Percentiles rank a stretch among this genome's conserved stretches.
phyloP scores from a whole-genome alignment of 805 yeast species.

The Maudiozyma bulderi region DNA sequence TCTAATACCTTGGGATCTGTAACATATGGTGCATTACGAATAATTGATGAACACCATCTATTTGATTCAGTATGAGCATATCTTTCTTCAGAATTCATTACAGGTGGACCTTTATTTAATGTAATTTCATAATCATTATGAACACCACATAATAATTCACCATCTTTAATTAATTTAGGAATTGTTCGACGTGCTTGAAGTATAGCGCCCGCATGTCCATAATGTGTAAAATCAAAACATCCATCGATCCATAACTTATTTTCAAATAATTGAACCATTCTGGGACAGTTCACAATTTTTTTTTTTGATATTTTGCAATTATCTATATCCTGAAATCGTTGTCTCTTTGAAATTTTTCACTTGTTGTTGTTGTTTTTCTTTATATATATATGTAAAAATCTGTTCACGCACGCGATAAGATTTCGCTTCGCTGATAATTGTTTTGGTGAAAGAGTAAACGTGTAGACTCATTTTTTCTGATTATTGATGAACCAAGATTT shows the following conservation, averaged over 20 bases:
- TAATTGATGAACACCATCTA: constrained; percentile 71
- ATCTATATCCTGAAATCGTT: background rate
- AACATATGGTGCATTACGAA: constrained; percentile 84
- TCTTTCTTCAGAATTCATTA: constrained; percentile 76
- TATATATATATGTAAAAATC: too few species aligned
- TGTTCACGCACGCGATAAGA: too few species aligned
- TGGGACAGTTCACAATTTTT: background rate
- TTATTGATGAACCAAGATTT: constrained; percentile 10
- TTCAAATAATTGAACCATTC: constrained; percentile 3
- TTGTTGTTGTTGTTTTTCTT: background rate
- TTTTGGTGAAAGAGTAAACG: too few species aligned
- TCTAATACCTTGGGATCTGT: constrained; percentile 74
- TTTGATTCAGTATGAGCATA: constrained; percentile 80
- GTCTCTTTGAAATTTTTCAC: background rate
- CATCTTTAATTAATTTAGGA: constrained; percentile 6
- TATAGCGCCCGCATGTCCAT: constrained; percentile 96
- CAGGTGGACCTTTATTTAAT: constrained; percentile 87
- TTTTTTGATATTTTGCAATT: background rate
- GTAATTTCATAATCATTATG: constrained; percentile 85
- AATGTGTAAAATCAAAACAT: constrained; percentile 96
- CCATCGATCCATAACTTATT: constrained; percentile 89
- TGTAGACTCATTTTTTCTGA: background rate
- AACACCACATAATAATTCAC: constrained; percentile 53
- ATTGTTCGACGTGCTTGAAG: constrained; percentile 73
- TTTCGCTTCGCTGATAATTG: too few species aligned